Evolutionary conservation across 495 filamentous ascomycete species (phyloP), one percentile per base, ranked within the genome.

Genomic region (Daldinia vernicosa): DNA sequence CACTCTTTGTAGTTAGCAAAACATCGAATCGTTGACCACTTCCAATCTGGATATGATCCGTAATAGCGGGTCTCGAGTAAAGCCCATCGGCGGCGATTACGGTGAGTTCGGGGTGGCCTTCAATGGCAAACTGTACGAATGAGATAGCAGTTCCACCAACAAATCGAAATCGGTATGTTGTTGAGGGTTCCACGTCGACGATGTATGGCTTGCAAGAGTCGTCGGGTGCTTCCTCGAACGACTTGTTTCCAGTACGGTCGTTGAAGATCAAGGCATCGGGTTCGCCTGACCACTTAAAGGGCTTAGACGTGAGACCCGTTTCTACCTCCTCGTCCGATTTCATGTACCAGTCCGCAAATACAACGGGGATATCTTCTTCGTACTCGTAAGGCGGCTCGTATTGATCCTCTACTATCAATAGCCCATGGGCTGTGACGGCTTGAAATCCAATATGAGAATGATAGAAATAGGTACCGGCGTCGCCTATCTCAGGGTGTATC

Each of bases 381-480:
- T 86, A 89, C 2, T 80, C 14, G 61, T 83, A 88, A 0, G 85
- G 87, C 1, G 78, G 62, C 2, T 66, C 19, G 1, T 71, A 67
- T 15, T 80, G 76, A 47, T 89, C 84, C 53, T 84, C 80, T 19
- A 90, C 84, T 58, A 89, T 84, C 27, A 90, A 71, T 0, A 87
- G 77, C 0, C 87, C 88, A 6, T 81, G 70, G 5, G 83, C 84
- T 50, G 84, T 84, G 32, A 85, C 75, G 2, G 86, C 82, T 75
- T 89, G 86, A 63, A 89, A 83, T 0, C 78, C 84, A 28, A 89
- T 82, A 63, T 89, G 87, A 8, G 85, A 88, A 70, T 89, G 87
- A 62, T 89, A 89, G 72, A 86, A 89, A 75, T 88, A 89, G 5
- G 84, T 84, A 17, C 86, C 87, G 8, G 86, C 83, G 57, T 85